These are phyloP conservation scores for Paraleonurus japonicus DNA, from an alignment of 257 asterid genomes.

Conservation along the genomic window DNA sequence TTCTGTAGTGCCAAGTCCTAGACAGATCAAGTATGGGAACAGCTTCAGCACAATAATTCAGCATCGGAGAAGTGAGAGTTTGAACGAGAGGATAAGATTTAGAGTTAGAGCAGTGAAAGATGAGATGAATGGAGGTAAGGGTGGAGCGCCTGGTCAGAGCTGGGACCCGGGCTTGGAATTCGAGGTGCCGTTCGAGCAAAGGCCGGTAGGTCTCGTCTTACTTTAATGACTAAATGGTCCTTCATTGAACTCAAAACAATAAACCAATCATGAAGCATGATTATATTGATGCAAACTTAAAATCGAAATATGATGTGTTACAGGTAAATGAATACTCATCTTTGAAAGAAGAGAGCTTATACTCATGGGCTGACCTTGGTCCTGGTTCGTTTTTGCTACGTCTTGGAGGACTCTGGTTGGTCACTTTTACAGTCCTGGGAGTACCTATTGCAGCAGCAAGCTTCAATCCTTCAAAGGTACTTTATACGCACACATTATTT, in stretches of 20 bases:
- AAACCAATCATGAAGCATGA: background rate
- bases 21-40: slow-evolving; percentile 24
- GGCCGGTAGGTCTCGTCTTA: slow-evolving; percentile 55
- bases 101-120: slow-evolving; percentile 62
- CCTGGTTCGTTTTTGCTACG: slow-evolving; percentile 73
- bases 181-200: slow-evolving; percentile 84
- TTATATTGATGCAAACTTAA: background rate
- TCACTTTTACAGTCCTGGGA: slow-evolving; percentile 79
- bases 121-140: slow-evolving; percentile 50
- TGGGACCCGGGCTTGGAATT: slow-evolving; percentile 90
- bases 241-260: background rate
- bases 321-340: slow-evolving; percentile 90
- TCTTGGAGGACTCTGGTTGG: slow-evolving; percentile 83
- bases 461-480: slow-evolving; percentile 76
- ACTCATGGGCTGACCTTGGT: slow-evolving; percentile 68
- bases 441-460: slow-evolving; percentile 83
- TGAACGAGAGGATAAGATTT: slow-evolving; percentile 31
- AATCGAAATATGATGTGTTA: background rate
- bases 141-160: slow-evolving; percentile 58
- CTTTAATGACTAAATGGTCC: background rate
- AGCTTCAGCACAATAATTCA: slow-evolving; percentile 35
- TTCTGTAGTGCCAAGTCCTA: slow-evolving; percentile 37
- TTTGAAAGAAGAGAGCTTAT: slow-evolving; percentile 44
- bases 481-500: background rate
- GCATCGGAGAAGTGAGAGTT: slow-evolving; percentile 23